phyloP scores from a whole-genome alignment of 2,329 filamentous ascomycete species.

The Cordyceps cicadae region DNA sequence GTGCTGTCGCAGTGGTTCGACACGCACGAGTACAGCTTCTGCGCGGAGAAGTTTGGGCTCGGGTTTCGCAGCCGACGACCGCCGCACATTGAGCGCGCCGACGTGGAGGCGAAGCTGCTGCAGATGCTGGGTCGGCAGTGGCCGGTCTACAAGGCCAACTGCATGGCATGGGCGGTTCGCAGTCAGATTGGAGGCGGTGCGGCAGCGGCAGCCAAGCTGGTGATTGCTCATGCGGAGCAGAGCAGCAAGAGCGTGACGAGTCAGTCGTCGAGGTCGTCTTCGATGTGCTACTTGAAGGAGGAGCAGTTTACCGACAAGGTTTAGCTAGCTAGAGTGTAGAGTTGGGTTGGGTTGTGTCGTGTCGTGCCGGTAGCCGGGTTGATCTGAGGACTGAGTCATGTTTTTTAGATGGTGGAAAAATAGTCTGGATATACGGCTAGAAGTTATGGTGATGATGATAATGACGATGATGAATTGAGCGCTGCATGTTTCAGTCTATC shows the following conservation, averaged over 20 bases:
- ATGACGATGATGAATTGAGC: not conserved
- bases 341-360: no score
- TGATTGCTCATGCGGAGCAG: not conserved
- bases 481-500: not conserved
- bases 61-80: slow-evolving; percentile 1
- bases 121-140: not conserved
- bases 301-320: not conserved
- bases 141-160: not conserved
- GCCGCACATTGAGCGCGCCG: not conserved
- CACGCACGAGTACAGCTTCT: slow-evolving; percentile 4
- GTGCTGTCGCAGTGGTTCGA: slow-evolving; percentile 6
- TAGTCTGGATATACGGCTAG: not conserved
- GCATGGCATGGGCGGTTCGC: slow-evolving; percentile 2
- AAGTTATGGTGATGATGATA: not conserved
- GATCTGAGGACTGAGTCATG: not conserved
- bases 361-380: not conserved
- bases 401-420: not conserved
- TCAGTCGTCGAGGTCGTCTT: not conserved
- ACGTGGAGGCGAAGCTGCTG: not conserved
- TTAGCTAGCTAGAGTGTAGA: not conserved
- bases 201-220: not conserved
- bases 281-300: not conserved
- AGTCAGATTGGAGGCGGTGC: not conserved
- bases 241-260: not conserved
- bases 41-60: slow-evolving; percentile 1